Conservation (phyloP, 768 basidiomycete species). For the Calvatia gigantea region DNA sequence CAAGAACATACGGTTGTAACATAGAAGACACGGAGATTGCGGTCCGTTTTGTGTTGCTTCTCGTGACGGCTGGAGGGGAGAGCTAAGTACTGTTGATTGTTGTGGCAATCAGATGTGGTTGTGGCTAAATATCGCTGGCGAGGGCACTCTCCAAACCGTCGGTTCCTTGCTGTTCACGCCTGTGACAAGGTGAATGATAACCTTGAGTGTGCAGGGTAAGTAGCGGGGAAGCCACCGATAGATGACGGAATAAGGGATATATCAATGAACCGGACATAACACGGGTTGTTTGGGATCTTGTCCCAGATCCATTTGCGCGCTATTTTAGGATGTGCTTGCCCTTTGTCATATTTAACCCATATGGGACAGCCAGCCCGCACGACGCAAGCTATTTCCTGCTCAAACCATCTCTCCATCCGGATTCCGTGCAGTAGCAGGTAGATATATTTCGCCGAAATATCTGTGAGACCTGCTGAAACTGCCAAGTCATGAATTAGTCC, state of each 20-base stretch:
- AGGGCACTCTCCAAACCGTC: background rate
- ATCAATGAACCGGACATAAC: conserved; percentile 19
- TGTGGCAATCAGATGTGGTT: background rate
- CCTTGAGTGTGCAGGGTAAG: background rate
- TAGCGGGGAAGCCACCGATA: conserved; percentile 2
- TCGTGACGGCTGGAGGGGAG: background rate
- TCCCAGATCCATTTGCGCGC: conserved; percentile 7
- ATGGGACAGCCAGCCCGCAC: background rate
- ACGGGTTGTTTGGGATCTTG: conserved; percentile 17
- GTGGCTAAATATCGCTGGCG: conserved; percentile 5
- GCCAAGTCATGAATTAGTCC: conserved; percentile 23
- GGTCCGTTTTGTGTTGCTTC: conserved; percentile 4
- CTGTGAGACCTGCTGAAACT: conserved; percentile 18
- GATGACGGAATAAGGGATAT: conserved; percentile 10
- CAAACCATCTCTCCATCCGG: background rate
- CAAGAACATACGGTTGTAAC: conserved; percentile 12
- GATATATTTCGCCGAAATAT: conserved; percentile 18
- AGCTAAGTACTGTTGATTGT: background rate
- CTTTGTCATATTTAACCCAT: background rate
- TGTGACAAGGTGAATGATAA: conserved; percentile 3
- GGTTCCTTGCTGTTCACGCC: background rate
- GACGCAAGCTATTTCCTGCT: background rate
- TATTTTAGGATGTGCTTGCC: conserved; percentile 10
- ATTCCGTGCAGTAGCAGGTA: conserved; percentile 1
- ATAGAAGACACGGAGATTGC: conserved; percentile 7